These are phyloP conservation scores for Tremellales sp. DNA, from an alignment of 1,284 basidiomycete species.

Conservation along the genomic window DNA sequence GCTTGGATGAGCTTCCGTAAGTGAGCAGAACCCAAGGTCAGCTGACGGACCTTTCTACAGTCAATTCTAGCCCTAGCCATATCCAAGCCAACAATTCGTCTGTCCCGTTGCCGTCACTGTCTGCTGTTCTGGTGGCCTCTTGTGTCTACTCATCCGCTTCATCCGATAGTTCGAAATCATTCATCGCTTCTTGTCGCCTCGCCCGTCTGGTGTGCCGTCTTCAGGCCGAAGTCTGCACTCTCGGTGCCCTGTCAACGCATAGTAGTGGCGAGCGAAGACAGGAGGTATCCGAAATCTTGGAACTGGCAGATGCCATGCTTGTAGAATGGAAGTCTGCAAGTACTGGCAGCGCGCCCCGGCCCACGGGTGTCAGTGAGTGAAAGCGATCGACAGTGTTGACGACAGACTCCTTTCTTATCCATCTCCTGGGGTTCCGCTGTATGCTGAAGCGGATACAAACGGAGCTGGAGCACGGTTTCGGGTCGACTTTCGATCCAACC, in stretches of 20 bases:
- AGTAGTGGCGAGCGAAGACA: slow-evolving; percentile 7
- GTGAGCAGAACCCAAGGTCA: background rate
- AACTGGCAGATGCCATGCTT: slow-evolving; percentile 16
- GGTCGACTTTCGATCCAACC: slow-evolving; percentile 18
- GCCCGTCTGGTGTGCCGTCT: slow-evolving; percentile 20
- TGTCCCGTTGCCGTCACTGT: slow-evolving; percentile 12
- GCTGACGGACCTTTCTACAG: slow-evolving; percentile 8
- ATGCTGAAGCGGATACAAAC: slow-evolving; percentile 31
- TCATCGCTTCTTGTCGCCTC: slow-evolving; percentile 25
- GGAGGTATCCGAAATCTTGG: slow-evolving; percentile 14
- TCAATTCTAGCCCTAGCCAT: slow-evolving; percentile 34
- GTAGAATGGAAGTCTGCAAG: slow-evolving; percentile 12
- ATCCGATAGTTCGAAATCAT: slow-evolving; percentile 19
- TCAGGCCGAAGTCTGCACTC: slow-evolving; percentile 22
- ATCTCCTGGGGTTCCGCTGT: slow-evolving; percentile 27
- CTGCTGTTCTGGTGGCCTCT: slow-evolving; percentile 14
- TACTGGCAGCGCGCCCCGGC: slow-evolving; percentile 1
- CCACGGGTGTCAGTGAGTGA: slow-evolving; percentile 23
- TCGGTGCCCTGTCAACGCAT: slow-evolving; percentile 13
- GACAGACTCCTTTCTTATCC: slow-evolving; percentile 22
- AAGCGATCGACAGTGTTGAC: background rate
- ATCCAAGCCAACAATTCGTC: slow-evolving; percentile 22
- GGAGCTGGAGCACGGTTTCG: slow-evolving; percentile 29
- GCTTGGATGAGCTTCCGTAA: slow-evolving; percentile 29
- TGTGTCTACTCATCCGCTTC: slow-evolving; percentile 9